Evolutionary conservation across 2,329 filamentous ascomycete genomes (phyloP).

Genomic region (Orbilia oligospora): DNA sequence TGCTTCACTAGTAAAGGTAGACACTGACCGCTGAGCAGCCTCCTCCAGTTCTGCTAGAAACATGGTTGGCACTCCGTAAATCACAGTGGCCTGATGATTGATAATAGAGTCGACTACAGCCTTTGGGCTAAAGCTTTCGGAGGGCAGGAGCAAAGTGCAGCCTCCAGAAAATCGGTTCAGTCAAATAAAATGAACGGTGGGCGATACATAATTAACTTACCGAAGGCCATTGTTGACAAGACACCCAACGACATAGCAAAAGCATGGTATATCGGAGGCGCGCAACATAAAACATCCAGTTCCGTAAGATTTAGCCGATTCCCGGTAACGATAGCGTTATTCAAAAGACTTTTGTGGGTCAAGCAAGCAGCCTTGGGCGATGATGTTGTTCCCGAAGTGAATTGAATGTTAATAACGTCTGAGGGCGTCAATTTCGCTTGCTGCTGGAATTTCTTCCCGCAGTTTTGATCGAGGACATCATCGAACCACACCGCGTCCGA

Average conservation of each 20-base stretch:
- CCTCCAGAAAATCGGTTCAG: conserved; percentile 69
- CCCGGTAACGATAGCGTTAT: conserved; percentile 89
- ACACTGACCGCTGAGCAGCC: conserved; percentile 70
- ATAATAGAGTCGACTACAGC: conserved; percentile 78
- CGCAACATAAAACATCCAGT: conserved; percentile 83
- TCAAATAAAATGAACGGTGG: not conserved
- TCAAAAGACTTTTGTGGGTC: conserved; percentile 84
- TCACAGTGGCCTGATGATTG: conserved; percentile 75
- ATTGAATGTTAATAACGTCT: conserved; percentile 94
- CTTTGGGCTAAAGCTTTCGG: conserved; percentile 85
- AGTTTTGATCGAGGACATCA: conserved; percentile 63
- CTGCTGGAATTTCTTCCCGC: not conserved
- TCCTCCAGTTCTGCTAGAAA: conserved; percentile 83
- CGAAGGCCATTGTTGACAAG: conserved; percentile 90
- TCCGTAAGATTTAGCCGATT: conserved; percentile 83
- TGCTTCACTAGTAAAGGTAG: too few species aligned
- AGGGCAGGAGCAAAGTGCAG: conserved; percentile 84
- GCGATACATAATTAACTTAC: conserved; percentile 35
- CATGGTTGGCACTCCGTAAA: conserved; percentile 82
- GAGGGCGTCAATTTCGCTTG: conserved; percentile 68
- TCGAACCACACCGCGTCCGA: conserved; percentile 69
- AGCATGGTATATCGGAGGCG: conserved; percentile 88
- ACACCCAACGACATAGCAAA: conserved; percentile 92
- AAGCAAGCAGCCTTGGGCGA: conserved; percentile 92
- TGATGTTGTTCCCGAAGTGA: conserved; percentile 85